These are phyloP conservation scores for Coemansia sp. DNA, from an alignment of 371 early-diverging fungal genomes.

Conservation along the genomic window DNA sequence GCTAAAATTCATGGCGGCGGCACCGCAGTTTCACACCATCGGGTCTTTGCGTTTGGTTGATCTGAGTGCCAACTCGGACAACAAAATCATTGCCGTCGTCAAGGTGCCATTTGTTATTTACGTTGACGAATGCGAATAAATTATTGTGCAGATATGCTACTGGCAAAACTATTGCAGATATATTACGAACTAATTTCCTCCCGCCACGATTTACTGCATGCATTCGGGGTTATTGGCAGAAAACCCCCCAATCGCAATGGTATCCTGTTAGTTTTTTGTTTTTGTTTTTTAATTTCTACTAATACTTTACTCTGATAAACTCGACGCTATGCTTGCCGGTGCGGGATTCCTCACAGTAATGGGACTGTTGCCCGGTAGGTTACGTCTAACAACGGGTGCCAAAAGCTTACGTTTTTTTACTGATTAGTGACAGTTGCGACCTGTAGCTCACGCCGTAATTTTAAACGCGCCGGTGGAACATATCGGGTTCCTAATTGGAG, in stretches of 20 bases:
- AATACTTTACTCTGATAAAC: background rate
- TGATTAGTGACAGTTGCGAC: background rate
- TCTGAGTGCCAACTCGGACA: conserved; percentile 18
- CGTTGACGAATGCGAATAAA: conserved; percentile 9
- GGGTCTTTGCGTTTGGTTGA: conserved; percentile 27
- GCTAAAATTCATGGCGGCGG: conserved; percentile 37
- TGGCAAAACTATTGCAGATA: conserved; percentile 1
- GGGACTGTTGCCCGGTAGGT: conserved; percentile 29
- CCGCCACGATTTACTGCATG: no score
- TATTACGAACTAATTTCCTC: background rate
- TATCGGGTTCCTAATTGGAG: conserved; percentile 39
- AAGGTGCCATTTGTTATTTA: conserved; percentile 44
- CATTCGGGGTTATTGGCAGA: no score
- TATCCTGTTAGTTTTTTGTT: background rate
- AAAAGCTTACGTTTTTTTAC: background rate
- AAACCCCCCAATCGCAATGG: background rate
- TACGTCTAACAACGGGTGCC: background rate
- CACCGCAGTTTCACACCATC: conserved; percentile 38
- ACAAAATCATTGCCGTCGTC: conserved; percentile 20
- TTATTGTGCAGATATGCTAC: background rate
- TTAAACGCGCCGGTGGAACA: conserved; percentile 39
- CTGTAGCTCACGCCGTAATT: conserved; percentile 43
- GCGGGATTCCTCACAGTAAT: conserved; percentile 34
- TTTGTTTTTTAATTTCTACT: background rate
- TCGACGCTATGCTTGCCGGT: conserved; percentile 21